These are phyloP conservation scores for Populus hybrid DNA, from an alignment of 441 rosid genomes.

Conservation along the genomic window DNA sequence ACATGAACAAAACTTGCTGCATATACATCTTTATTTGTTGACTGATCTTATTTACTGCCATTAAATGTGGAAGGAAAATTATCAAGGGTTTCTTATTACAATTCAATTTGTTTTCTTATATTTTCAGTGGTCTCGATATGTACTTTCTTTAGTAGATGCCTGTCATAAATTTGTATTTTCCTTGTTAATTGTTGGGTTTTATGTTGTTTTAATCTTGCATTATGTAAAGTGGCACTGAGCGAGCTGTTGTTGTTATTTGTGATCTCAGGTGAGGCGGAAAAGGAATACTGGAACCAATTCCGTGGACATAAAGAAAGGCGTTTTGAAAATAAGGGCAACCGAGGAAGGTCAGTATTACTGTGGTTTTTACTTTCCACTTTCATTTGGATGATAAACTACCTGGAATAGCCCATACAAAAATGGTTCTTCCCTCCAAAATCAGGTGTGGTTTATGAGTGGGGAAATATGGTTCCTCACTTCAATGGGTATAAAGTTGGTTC, in stretches of 20 bases:
- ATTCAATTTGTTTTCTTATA: not conserved
- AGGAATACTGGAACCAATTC: constrained; percentile 66
- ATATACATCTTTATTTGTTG: not conserved
- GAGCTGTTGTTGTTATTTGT: not conserved
- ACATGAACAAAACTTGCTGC: not conserved
- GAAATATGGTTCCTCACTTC: not conserved
- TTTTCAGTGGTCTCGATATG: not conserved
- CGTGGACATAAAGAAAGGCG: constrained; percentile 50
- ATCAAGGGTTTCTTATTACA: not conserved
- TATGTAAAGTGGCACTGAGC: constrained; percentile 5
- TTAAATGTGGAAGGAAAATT: not conserved
- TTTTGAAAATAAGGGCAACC: constrained; percentile 41
- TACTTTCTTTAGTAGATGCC: not conserved
- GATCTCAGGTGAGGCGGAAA: constrained; percentile 62
- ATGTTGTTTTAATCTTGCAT: no score
- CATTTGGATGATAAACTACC: not conserved
- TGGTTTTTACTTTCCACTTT: not conserved
- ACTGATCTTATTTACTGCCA: not conserved
- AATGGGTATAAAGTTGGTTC: not conserved
- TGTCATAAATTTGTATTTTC: not conserved
- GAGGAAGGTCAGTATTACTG: constrained; percentile 59
- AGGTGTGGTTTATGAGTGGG: no score
- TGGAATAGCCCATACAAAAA: not conserved
- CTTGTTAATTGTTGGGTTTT: not conserved
- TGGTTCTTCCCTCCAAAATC: no score